These are phyloP conservation scores for Manihot esculenta DNA, from an alignment of 441 rosid species.

Conservation along the genomic window DNA sequence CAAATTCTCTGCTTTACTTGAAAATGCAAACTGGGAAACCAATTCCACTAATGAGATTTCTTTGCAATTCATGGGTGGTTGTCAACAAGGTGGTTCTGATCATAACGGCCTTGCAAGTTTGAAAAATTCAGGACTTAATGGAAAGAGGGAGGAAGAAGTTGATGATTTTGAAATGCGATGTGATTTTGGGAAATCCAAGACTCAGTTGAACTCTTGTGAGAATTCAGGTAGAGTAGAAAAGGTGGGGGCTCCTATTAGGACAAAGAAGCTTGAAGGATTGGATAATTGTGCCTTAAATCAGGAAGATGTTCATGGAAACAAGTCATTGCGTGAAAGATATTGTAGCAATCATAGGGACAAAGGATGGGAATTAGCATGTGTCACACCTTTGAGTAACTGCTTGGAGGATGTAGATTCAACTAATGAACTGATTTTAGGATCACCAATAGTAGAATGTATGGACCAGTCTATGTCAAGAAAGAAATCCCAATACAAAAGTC, in stretches of 20 bases:
- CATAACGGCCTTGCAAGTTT: conserved; percentile 31
- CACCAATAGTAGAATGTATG: conserved; percentile 30
- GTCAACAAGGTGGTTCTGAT: conserved; percentile 29
- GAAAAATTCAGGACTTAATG: conserved; percentile 25
- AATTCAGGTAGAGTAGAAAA: conserved; percentile 26
- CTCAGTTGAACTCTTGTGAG: conserved; percentile 30
- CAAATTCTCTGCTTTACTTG: conserved; percentile 76
- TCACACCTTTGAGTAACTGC: conserved; percentile 30
- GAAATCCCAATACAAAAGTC: conserved; percentile 32
- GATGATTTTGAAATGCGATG: conserved; percentile 37
- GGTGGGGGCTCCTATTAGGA: conserved; percentile 20
- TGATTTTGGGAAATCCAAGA: conserved; percentile 25
- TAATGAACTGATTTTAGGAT: conserved; percentile 37
- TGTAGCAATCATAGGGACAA: conserved; percentile 29
- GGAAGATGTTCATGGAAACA: conserved; percentile 24
- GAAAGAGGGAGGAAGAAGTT: conserved; percentile 34
- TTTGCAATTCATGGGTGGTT: conserved; percentile 38
- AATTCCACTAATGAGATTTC: conserved; percentile 71
- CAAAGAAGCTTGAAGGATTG: conserved; percentile 20
- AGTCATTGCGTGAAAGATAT: conserved; percentile 32
- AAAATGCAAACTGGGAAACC: conserved; percentile 82
- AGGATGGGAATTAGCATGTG: conserved; percentile 36
- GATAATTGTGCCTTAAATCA: conserved; percentile 23
- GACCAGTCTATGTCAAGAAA: conserved; percentile 24
- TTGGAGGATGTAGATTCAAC: conserved; percentile 51